Evolutionary conservation across 805 yeast genomes (phyloP).

Genomic region (Metschnikowia peoriensis): DNA sequence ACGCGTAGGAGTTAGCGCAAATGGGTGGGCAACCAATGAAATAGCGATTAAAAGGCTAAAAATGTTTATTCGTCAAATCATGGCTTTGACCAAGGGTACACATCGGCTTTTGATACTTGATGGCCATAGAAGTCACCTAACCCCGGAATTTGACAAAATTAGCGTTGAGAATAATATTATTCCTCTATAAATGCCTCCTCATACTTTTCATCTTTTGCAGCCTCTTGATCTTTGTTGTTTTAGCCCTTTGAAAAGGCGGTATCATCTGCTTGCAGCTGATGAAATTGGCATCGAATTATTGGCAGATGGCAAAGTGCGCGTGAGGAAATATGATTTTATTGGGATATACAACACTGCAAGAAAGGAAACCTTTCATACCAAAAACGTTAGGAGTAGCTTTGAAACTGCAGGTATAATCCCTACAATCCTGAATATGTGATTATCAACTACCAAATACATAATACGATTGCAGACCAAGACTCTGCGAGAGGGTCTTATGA

Average conservation of each 20-base stretch:
- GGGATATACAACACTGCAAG: neutral
- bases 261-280: neutral
- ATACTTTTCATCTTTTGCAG: neutral
- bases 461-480: no score
- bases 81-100: neutral
- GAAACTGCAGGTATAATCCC: neutral
- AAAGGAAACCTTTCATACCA: neutral
- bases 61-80: neutral
- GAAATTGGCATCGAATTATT: neutral
- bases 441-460: no score
- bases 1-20: neutral
- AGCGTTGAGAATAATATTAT: neutral
- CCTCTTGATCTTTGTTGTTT: neutral
- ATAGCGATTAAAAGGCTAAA: neutral
- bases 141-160: neutral
- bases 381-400: neutral
- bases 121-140: constrained; percentile 1
- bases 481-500: no score
- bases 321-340: neutral
- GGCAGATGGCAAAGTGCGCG: neutral
- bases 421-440: no score
- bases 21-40: constrained; percentile 1
- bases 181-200: neutral
- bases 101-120: neutral
- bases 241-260: neutral